Percentiles rank a stretch among this genome's conserved stretches.
Conservation (phyloP, 768 basidiomycete species). For the Ramaria rubella region DNA sequence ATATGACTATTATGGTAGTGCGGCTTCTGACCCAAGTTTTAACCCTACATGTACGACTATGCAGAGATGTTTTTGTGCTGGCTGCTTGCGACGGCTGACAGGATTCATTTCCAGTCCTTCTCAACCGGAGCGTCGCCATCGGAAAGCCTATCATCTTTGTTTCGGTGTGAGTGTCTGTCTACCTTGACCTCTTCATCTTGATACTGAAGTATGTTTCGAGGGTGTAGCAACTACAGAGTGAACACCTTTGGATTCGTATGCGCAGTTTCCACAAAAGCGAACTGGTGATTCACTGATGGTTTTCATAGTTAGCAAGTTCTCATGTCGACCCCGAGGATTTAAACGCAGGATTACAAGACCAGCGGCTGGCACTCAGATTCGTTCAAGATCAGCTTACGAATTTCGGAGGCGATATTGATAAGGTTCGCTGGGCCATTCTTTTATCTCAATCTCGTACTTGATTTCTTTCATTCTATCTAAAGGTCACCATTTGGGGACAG, state of each 20-base stretch:
- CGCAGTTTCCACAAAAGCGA: neutral
- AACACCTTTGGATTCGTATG: conserved; percentile 54
- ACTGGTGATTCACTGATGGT: neutral
- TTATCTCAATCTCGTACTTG: neutral
- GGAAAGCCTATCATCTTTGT: conserved; percentile 49
- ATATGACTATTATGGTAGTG: neutral
- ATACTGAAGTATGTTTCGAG: neutral
- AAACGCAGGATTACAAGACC: conserved; percentile 57
- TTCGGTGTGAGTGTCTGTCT: conserved; percentile 30
- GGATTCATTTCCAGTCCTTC: neutral
- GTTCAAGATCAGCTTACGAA: conserved; percentile 57
- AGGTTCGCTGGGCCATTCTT: conserved; percentile 28
- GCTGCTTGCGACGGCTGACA: too few species aligned
- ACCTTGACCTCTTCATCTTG: neutral
- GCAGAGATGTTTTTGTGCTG: too few species aligned
- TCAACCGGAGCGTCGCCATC: conserved; percentile 6
- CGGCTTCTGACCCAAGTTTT: neutral
- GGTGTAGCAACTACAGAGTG: conserved; percentile 45
- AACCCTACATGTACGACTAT: conserved; percentile 4
- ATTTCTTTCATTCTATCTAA: neutral
- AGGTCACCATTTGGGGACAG: conserved; percentile 12
- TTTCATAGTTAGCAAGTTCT: conserved; percentile 39
- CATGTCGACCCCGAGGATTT: conserved; percentile 41
- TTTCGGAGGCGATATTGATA: conserved; percentile 58
- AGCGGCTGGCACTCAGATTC: conserved; percentile 51